phyloP scores from a whole-genome alignment of 2,329 filamentous ascomycete species.

The Drechslerella stenobrocha region DNA sequence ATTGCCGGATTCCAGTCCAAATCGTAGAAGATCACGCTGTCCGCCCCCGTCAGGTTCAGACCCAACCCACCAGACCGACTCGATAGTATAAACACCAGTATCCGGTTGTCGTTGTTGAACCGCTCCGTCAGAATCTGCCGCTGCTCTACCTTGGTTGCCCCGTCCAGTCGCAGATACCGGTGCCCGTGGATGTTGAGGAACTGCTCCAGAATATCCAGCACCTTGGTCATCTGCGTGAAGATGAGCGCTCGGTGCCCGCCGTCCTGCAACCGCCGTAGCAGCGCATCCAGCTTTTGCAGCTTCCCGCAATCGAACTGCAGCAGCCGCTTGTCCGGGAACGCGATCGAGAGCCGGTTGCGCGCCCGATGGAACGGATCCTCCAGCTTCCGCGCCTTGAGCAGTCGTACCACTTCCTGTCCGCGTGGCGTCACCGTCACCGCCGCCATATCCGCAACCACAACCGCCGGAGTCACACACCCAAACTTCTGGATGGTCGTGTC shows the following conservation, averaged over 20 bases:
- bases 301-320: slow-evolving; percentile 98
- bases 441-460: slow-evolving; percentile 76
- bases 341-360: slow-evolving; percentile 87
- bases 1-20: slow-evolving; percentile 99
- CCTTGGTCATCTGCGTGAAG: slow-evolving; percentile 99
- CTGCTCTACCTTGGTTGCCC: slow-evolving; percentile 93
- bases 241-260: slow-evolving; percentile 93
- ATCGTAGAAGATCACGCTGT: slow-evolving; percentile 98
- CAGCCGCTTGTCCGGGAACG: slow-evolving; percentile 94
- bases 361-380: slow-evolving; percentile 89
- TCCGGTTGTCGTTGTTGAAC: slow-evolving; percentile 92
- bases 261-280: slow-evolving; percentile 82
- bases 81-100: slow-evolving; percentile 92
- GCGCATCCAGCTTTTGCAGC: slow-evolving; percentile 81
- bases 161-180: slow-evolving; percentile 93
- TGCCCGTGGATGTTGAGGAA: slow-evolving; percentile 98
- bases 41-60: slow-evolving; percentile 94
- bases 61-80: slow-evolving; percentile 91
- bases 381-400: slow-evolving; percentile 63
- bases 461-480: slow-evolving; percentile 86
- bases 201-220: slow-evolving; percentile 93
- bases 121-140: slow-evolving; percentile 92
- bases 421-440: slow-evolving; percentile 67
- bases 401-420: slow-evolving; percentile 64
- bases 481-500: slow-evolving; percentile 82